Evolutionary conservation across 768 basidiomycete genomes (phyloP).

Genomic region (Tulasnella sp.): DNA sequence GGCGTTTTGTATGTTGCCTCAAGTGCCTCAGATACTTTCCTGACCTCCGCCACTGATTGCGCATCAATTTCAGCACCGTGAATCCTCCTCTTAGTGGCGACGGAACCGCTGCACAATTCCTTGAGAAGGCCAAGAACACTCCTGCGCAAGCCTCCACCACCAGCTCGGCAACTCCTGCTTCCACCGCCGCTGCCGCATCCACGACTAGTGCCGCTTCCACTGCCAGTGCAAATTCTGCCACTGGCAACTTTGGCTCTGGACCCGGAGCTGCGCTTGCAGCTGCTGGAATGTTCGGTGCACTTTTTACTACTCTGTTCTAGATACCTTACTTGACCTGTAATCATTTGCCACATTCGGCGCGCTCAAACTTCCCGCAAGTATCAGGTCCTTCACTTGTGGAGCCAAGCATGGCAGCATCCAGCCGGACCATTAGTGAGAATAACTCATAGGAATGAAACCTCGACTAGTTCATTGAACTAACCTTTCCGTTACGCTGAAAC

Average conservation of each 20-base stretch:
- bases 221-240: background rate
- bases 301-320: background rate
- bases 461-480: no score
- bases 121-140: background rate
- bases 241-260: background rate
- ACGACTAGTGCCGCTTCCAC: background rate
- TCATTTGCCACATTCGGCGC: no score
- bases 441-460: no score
- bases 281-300: background rate
- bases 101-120: background rate
- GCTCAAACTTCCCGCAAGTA: no score
- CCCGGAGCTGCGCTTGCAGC: background rate
- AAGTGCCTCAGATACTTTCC: no score
- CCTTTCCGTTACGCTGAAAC: no score
- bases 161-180: background rate
- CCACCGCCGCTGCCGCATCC: background rate
- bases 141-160: background rate
- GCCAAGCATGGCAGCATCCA: no score
- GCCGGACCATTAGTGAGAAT: no score
- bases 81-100: background rate
- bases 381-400: no score
- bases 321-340: background rate
- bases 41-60: background rate
- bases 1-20: slow-evolving; percentile 8
- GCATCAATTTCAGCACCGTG: background rate